Percentiles rank a stretch among this genome's conserved stretches.
Conservation (phyloP, 208 protist genomes). For the Trypanosoma rangeli region DNA sequence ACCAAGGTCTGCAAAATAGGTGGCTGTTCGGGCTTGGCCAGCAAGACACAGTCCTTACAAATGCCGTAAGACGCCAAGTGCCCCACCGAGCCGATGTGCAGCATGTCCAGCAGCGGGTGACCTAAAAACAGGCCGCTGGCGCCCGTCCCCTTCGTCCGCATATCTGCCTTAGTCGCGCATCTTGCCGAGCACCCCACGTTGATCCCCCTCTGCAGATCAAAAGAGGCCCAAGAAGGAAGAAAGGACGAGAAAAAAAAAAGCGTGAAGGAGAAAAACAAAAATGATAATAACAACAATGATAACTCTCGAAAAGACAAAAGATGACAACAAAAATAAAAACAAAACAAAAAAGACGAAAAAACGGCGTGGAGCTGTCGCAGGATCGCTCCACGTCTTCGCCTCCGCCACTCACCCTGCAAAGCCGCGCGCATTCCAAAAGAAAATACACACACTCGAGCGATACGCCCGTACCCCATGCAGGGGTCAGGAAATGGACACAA, state of each 20-base stretch:
- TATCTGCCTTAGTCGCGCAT: neutral
- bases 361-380: neutral
- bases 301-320: no score
- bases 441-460: no score
- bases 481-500: no score
- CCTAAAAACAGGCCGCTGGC: conserved; percentile 61
- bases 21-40: conserved; percentile 92
- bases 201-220: neutral
- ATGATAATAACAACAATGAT: no score
- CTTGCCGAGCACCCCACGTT: neutral
- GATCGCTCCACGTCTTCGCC: no score
- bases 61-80: conserved; percentile 87
- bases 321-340: conserved; percentile 9
- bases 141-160: neutral
- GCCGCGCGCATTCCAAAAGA: neutral
- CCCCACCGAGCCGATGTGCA: conserved; percentile 76
- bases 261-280: neutral
- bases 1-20: conserved; percentile 84
- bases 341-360: conserved; percentile 8
- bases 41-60: conserved; percentile 81
- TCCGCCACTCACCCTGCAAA: no score
- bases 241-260: no score
- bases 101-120: conserved; percentile 98
- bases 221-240: no score
- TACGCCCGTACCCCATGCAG: no score